Conservation (phyloP, 768 basidiomycete species). For the Sarcodon sp. region DNA sequence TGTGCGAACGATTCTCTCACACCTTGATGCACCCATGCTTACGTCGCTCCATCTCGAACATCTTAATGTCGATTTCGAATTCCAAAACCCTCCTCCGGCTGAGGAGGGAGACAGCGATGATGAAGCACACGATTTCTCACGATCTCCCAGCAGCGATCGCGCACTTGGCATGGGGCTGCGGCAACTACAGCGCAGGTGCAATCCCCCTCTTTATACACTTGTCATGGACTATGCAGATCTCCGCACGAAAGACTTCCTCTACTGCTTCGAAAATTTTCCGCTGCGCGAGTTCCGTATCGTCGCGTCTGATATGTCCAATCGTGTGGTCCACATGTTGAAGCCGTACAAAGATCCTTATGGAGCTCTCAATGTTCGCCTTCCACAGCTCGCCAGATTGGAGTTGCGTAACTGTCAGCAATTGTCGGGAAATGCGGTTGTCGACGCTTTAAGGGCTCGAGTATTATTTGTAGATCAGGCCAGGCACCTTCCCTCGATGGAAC, state of each 20-base stretch:
- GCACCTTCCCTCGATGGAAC: constrained; percentile 11
- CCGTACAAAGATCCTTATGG: constrained; percentile 18
- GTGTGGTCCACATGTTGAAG: constrained; percentile 45
- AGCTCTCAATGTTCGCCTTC: constrained; percentile 32
- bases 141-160: constrained; percentile 64
- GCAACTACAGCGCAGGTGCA: constrained; percentile 42
- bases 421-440: constrained; percentile 43
- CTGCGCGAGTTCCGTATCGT: constrained; percentile 62
- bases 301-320: constrained; percentile 74
- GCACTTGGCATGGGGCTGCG: constrained; percentile 76
- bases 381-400: constrained; percentile 36
- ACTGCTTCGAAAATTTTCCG: constrained; percentile 45
- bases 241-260: constrained; percentile 71
- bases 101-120: constrained; percentile 68
- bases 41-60: constrained; percentile 48
- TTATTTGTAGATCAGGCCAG: constrained; percentile 19
- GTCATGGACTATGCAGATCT: constrained; percentile 78
- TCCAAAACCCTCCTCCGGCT: constrained; percentile 13
- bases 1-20: constrained; percentile 52
- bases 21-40: constrained; percentile 47
- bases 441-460: constrained; percentile 35
- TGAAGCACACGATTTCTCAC: constrained; percentile 61
- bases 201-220: constrained; percentile 50
- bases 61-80: constrained; percentile 47
- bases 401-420: constrained; percentile 54